These are phyloP conservation scores for Alternaria incomplexa DNA, from an alignment of 2,329 filamentous ascomycete species.

Conservation along the genomic window DNA sequence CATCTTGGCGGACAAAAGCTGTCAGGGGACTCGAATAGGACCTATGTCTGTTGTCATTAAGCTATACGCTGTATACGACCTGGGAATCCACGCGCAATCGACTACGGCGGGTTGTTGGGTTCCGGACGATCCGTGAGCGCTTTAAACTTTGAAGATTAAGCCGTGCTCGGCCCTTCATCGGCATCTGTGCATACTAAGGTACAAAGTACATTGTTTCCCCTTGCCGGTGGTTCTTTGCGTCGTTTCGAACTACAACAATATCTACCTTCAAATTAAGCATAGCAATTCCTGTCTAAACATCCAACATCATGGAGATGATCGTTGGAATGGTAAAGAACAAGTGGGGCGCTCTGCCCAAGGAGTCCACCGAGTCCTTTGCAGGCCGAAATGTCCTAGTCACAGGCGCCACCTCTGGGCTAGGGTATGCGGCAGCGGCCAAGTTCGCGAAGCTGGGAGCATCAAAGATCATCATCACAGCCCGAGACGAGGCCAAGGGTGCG, in stretches of 20 bases:
- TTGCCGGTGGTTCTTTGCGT: background rate
- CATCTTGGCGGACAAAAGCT: background rate
- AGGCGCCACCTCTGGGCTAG: background rate
- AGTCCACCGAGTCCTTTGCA: background rate
- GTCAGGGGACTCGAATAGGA: background rate
- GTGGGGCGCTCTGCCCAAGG: background rate
- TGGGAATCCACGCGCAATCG: background rate
- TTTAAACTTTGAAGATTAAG: background rate
- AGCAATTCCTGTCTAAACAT: background rate
- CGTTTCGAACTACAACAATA: rapidly evolving
- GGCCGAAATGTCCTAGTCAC: background rate
- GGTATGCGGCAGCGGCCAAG: background rate
- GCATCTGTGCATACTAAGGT: background rate
- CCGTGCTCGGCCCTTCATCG: background rate
- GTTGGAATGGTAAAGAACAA: background rate
- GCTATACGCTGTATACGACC: background rate
- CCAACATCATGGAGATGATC: background rate
- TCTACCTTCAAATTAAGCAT: rapidly evolving
- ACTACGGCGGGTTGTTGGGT: background rate
- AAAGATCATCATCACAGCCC: background rate
- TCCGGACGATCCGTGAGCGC: background rate
- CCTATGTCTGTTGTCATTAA: background rate
- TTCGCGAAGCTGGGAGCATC: background rate
- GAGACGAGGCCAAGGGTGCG: background rate
- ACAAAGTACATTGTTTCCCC: background rate